Conservation (phyloP, 2,329 filamentous ascomycete genomes). For the Clarireedia homoeocarpa region DNA sequence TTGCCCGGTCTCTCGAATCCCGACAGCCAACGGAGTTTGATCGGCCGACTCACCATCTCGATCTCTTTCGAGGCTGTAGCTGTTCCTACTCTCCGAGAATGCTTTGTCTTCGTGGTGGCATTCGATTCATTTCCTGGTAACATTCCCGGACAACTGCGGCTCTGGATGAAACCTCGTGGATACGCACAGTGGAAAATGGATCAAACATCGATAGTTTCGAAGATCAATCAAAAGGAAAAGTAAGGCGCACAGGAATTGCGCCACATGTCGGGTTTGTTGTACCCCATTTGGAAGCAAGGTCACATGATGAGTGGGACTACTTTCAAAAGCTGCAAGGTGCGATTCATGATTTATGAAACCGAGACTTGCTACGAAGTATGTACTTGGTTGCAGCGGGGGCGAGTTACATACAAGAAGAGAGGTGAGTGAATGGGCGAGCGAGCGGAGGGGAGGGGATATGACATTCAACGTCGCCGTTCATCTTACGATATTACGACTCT, state of each 20-base stretch:
- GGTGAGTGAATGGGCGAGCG: too few species aligned
- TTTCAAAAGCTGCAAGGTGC: background rate
- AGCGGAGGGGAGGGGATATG: too few species aligned
- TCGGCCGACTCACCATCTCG: too few species aligned
- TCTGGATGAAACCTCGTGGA: constrained; percentile 2
- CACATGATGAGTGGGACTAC: background rate
- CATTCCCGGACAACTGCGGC: background rate
- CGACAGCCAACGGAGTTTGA: too few species aligned
- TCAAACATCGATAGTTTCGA: constrained; percentile 8
- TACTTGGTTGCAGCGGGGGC: too few species aligned
- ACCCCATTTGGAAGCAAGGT: background rate
- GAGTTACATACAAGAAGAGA: too few species aligned
- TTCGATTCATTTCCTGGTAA: background rate
- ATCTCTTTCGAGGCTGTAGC: background rate
- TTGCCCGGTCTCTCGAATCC: too few species aligned
- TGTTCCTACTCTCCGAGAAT: background rate
- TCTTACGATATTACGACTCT: background rate
- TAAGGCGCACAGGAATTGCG: constrained; percentile 1
- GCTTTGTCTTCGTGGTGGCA: background rate
- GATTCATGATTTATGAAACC: too few species aligned
- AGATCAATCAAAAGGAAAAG: background rate
- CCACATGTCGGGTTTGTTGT: background rate
- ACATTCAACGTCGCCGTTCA: too few species aligned
- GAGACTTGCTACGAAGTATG: too few species aligned
- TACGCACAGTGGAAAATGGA: background rate